Evolutionary conservation across 2,329 filamentous ascomycete species (phyloP), one percentile per base, ranked within the genome.

Genomic region (Curvularia eragrostidis): DNA sequence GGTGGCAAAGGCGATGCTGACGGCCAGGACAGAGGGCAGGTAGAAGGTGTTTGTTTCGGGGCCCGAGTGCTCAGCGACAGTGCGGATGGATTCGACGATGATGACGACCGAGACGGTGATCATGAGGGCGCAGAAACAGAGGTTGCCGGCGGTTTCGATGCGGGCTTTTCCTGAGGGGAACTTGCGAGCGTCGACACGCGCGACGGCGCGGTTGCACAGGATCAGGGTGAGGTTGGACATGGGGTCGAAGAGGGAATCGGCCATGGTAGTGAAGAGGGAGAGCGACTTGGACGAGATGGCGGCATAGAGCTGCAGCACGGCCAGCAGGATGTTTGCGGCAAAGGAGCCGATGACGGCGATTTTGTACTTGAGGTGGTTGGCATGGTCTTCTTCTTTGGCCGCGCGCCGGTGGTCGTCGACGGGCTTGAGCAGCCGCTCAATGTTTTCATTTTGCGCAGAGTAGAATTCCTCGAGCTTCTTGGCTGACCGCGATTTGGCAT

Each of bases 121-220:
- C 95, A 99, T 98, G 68, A 99, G 83, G 77, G 96, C 96, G 78
- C 93, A 97, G 78, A 99, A 99, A 58, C 90, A 87, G 64, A 98
- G 97, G 72, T 98, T 99, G 51, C 95, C 95, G 0, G 93, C 91
- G 0, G 93, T 98, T 78, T 98, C 94, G 61, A 99, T 91, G 28
- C 95, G 89, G 5, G 93, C 93, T 76, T 97, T 97, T 63, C 94
- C 94, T 0, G 91, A 93, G 0, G 94, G 94, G 73, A 96, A 99
- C 46, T 90, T 89, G 50, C 88, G 86, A 1, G 91, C 86, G 69
- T 99, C 93, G 38, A 98, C 94, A 52, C 87, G 88, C 68, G 90
- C 90, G 65, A 97, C 92, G 48, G 95, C 94, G 48, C 94, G 91
- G 76, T 93, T 90, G 59, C 90, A 92, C 36, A 97, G 78, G 56